A percentile compares a stretch with the other conserved stretches of the same genome.
Conservation (phyloP, 2,329 filamentous ascomycete species). For the Dactylellina sp. region DNA sequence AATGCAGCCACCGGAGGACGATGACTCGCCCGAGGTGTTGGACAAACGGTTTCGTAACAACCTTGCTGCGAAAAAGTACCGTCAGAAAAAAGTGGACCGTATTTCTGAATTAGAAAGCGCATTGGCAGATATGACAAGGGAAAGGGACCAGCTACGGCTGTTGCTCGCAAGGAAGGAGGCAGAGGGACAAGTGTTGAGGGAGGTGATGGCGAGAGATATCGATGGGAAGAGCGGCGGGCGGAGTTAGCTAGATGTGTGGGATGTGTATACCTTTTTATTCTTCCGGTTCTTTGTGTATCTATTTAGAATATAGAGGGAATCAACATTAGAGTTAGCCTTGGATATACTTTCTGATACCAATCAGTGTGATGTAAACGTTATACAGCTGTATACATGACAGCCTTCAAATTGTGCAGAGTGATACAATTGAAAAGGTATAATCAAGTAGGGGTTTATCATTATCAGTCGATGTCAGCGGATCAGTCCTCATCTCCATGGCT, state of each 20-base stretch:
- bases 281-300: constrained; percentile 9
- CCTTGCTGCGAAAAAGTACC: constrained; percentile 51
- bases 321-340: neutral
- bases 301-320: constrained; percentile 15
- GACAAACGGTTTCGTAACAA: constrained; percentile 53
- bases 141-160: constrained; percentile 40
- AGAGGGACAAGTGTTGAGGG: constrained; percentile 50
- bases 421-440: too few relatives aligned
- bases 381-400: too few relatives aligned
- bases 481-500: constrained; percentile 47
- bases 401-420: too few relatives aligned
- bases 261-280: constrained; percentile 14
- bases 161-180: constrained; percentile 50
- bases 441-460: neutral
- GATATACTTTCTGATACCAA: neutral
- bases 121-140: constrained; percentile 46
- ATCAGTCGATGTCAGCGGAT: constrained; percentile 55
- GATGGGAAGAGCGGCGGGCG: constrained; percentile 3
- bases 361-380: neutral
- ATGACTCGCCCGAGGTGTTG: constrained; percentile 38
- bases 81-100: constrained; percentile 53
- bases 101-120: constrained; percentile 44
- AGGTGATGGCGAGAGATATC: constrained; percentile 49
- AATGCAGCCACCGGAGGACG: constrained; percentile 9
- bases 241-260: constrained; percentile 19